Evolutionary conservation across 2,329 filamentous ascomycete species (phyloP), one percentile per base, ranked within the genome.

Genomic region (Scytalidium sp.): DNA sequence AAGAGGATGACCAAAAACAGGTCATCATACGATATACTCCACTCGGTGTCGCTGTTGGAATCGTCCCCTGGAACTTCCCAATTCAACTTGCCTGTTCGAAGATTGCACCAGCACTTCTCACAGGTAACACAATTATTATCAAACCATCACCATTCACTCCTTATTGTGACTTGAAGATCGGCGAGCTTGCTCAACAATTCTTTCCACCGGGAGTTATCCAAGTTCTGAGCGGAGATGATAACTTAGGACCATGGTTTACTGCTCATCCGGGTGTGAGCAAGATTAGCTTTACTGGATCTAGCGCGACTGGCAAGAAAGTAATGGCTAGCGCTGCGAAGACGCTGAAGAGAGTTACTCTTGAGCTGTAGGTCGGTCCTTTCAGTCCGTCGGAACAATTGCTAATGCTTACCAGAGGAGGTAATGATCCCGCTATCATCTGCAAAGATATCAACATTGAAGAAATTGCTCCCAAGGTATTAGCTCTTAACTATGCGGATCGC

Each of bases 51-150:
- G 68, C 72, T 3, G 76, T 70, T n/a, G 79, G 74, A 52, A 82
- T 83, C 56, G 76, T 78, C 17, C 79, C 79, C 1, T 83, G 80
- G 79, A 83, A 83, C 61, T 83, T 74, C 56, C 73, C 73, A 2
- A 51, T 75, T 29, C 69, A 74, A 50, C 64, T 75, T 2, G 70
- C 32, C 13, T 36, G 6, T 36, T 66, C 76, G 41, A 83, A 83
- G 61, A 69, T 78, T 29, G 67, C 66, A 5, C 68, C 72, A 1
- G 69, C 75, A 0, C 62, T 79, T 5, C 63, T 78, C 19, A 75
- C 76, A 0, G 76, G 75, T 19, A 78, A 79, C 59, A 64, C 69
- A n/a, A 64, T 81, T 19, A 79, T 81, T 55, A 70, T 81, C 52
- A 79, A 79, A 60, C 5, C 91, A 90, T 49, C 45, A 13, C 80